phyloP scores from a whole-genome alignment of 805 yeast species.

The Yarrowia sp. region DNA sequence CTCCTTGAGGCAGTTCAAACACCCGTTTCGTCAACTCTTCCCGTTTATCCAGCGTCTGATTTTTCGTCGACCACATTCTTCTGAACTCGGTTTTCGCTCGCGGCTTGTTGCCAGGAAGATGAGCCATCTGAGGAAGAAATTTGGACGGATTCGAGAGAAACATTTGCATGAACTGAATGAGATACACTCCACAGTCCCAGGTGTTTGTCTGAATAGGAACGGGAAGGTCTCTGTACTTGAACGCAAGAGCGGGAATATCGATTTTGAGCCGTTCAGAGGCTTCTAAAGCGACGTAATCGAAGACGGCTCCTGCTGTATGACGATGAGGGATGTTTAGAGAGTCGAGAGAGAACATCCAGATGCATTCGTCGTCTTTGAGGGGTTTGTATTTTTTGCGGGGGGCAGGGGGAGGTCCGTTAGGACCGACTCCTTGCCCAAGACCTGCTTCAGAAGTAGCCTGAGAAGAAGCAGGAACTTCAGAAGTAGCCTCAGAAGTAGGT shows the following conservation, averaged over 20 bases:
- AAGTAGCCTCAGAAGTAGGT: too few relatives aligned
- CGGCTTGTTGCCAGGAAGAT: conserved; percentile 3
- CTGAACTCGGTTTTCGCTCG: background rate
- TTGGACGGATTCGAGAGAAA: conserved; percentile 37
- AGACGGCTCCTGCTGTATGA: background rate
- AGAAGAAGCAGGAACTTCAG: too few relatives aligned
- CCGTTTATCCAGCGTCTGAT: background rate
- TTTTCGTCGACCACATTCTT: background rate
- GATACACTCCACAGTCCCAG: conserved; percentile 94
- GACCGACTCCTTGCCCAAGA: too few relatives aligned
- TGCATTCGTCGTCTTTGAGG: conserved; percentile 10
- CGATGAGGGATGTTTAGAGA: conserved; percentile 51
- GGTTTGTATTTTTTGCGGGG: background rate
- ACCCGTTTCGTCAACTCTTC: background rate
- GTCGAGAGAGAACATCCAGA: conserved; percentile 59
- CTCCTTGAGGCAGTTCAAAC: background rate
- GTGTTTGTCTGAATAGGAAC: conserved; percentile 85
- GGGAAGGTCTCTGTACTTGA: conserved; percentile 49
- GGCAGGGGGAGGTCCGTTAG: too few relatives aligned
- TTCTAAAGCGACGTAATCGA: conserved; percentile 45
- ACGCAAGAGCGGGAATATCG: conserved; percentile 46
- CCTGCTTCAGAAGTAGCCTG: too few relatives aligned
- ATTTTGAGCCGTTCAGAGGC: conserved; percentile 56
- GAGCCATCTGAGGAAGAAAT: conserved; percentile 31
- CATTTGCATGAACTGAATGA: conserved; percentile 51